Base-by-base conservation (phyloP, 768 basidiomycete genomes). In the Pleurotus ostreatus region DNA sequence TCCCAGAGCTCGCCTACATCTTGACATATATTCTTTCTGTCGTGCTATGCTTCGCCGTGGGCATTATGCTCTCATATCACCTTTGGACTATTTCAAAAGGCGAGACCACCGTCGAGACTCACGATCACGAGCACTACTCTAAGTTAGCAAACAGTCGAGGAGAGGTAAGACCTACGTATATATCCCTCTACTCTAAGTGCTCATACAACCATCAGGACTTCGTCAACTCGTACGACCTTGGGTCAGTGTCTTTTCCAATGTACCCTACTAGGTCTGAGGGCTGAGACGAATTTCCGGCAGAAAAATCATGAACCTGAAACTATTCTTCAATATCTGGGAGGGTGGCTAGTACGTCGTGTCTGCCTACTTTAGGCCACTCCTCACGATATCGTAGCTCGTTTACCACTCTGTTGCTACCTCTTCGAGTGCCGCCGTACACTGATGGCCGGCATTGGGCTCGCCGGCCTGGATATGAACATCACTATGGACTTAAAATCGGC, bases 141-240 rank as follows among this genome's bases (percentile, higher is more conserved):
- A 81, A 74, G 56, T 70, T 83, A 37, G 94, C 94, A 1, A 80
- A 81, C 56, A 70, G 74, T 8, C 75, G 93, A 22, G 85, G 85
- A 41, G 83, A 91, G 71, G 90, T 88, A 13, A 11, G 57, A 37
- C 81, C 69, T 4, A 18, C 23, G 48, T 9, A 34, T 30, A n/a
- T 45, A 4, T 38, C 9, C 23, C n/a, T 23, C 60, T 20, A 49
- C 13, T 5, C 56, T 20, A 9, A 18, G 53, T 12, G 25, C 13
- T 4, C 30, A 53, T 39, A 11, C 45, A 38, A 44, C 12, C 13
- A n/a, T 16, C 43, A 92, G 90, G 74, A 74, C 1, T 98, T 94
- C 64, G 77, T 92, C 9, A 98, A 98, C 64, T 93, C 89, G 1
- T 99, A 94, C 66, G 91, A 98, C 67, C 73, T 96, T 3, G 96